A percentile compares a stretch with the other conserved stretches of the same genome.
Evolutionary conservation across 2,329 filamentous ascomycete genomes (phyloP).

Genomic region (Chaetomiaceae sp.): DNA sequence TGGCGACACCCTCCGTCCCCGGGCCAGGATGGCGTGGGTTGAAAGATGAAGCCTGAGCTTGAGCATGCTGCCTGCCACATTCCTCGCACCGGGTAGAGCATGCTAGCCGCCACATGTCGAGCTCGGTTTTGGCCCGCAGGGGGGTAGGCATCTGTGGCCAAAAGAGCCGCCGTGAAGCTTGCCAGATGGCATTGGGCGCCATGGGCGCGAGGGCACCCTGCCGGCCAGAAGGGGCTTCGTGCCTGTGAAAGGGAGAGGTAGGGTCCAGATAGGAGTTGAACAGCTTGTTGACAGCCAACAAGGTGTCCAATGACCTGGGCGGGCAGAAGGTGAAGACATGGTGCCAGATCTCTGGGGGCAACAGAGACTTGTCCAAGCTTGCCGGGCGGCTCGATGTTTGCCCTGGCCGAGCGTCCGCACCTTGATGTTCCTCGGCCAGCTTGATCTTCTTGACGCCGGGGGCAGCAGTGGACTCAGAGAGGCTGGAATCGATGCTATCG

Average conservation of each 20-base stretch:
- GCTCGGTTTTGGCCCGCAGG: constrained; percentile 59
- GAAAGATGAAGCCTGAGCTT: constrained; percentile 27
- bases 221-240: constrained; percentile 27
- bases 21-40: constrained; percentile 58
- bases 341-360: constrained; percentile 65
- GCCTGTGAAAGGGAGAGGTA: constrained; percentile 32
- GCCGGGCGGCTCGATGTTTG: background rate
- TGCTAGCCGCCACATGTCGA: constrained; percentile 71
- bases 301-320: constrained; percentile 57
- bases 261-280: constrained; percentile 60
- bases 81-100: constrained; percentile 63
- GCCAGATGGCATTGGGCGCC: constrained; percentile 67
- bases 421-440: constrained; percentile 18
- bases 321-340: constrained; percentile 63
- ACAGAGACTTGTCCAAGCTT: constrained; percentile 29
- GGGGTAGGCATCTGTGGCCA: constrained; percentile 66
- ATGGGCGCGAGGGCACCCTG: constrained; percentile 33
- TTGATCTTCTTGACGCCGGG: constrained; percentile 29
- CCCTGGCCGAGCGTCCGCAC: background rate
- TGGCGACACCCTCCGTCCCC: constrained; percentile 54
- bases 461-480: background rate
- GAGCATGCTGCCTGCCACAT: constrained; percentile 47
- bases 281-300: constrained; percentile 63
- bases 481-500: constrained; percentile 6
- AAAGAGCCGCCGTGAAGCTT: constrained; percentile 60